Percentiles rank a stretch among this genome's conserved stretches.
Evolutionary conservation across 177 flowering plant genomes (phyloP).

Genomic region (Tripterygium wilfordii): DNA sequence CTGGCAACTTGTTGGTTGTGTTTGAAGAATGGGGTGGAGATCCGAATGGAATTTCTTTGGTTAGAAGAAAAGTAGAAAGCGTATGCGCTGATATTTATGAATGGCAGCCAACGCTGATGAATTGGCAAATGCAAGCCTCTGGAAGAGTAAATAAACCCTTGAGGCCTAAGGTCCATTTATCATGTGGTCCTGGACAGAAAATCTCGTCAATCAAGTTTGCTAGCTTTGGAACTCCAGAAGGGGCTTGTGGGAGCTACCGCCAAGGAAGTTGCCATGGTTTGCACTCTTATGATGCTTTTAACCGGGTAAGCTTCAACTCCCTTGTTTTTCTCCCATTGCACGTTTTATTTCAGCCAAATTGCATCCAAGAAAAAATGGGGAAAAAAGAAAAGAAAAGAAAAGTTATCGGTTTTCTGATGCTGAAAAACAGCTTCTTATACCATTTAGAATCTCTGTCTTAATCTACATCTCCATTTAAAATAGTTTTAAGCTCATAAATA

Average conservation of each 20-base stretch:
- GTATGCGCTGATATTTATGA: conserved; percentile 47
- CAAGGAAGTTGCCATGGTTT: conserved; percentile 46
- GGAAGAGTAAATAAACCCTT: conserved; percentile 38
- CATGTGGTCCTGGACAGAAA: conserved; percentile 45
- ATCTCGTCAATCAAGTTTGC: conserved; percentile 45
- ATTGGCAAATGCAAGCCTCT: conserved; percentile 37
- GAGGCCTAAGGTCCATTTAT: conserved; percentile 42
- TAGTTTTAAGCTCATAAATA: too few relatives aligned
- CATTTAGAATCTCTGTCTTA: too few relatives aligned
- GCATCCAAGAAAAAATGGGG: too few relatives aligned
- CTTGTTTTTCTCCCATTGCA: not conserved
- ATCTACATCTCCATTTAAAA: too few relatives aligned
- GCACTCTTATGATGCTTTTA: conserved; percentile 40
- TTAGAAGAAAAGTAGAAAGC: conserved; percentile 35
- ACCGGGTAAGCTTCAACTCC: conserved; percentile 25
- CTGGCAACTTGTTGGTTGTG: conserved; percentile 41
- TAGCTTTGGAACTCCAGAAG: conserved; percentile 53
- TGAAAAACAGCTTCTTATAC: too few relatives aligned
- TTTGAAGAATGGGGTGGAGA: conserved; percentile 56
- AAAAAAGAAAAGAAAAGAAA: too few relatives aligned
- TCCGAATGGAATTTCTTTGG: conserved; percentile 36
- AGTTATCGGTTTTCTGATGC: too few relatives aligned
- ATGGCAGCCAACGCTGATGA: conserved; percentile 44
- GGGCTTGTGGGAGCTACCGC: conserved; percentile 38
- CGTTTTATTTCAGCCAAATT: too few relatives aligned